Evolutionary conservation across 495 filamentous ascomycete species (phyloP).

Genomic region (Evansstolkia leycettana): DNA sequence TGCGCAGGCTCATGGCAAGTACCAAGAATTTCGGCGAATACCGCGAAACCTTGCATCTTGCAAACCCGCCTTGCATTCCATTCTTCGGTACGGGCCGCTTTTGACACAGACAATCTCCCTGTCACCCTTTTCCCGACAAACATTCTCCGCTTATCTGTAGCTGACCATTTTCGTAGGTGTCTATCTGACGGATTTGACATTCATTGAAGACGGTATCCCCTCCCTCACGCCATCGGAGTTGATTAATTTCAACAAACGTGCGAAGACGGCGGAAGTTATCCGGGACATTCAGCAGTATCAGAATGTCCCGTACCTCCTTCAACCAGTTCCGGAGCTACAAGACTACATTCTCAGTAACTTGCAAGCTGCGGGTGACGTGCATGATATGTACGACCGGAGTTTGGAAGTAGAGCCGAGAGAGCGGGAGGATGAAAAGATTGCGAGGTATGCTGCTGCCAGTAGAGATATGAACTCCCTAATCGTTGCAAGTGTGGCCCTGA

Average conservation of each 20-base stretch:
- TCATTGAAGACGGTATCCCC: slow-evolving; percentile 97
- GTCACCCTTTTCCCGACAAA: no score
- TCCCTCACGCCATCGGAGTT: slow-evolving; percentile 88
- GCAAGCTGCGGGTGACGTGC: slow-evolving; percentile 84
- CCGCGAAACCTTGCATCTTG: slow-evolving; percentile 78
- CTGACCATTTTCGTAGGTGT: slow-evolving; percentile 47
- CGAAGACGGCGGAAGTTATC: slow-evolving; percentile 96
- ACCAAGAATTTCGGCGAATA: slow-evolving; percentile 98
- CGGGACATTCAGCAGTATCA: slow-evolving; percentile 98
- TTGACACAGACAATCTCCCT: not conserved
- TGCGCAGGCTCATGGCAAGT: slow-evolving; percentile 92
- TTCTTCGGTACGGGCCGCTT: slow-evolving; percentile 69
- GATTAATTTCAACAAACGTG: slow-evolving; percentile 97
- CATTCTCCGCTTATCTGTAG: slow-evolving; percentile 1
- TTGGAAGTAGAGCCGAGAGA: slow-evolving; percentile 87
- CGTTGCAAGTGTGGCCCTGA: slow-evolving; percentile 21
- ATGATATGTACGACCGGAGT: slow-evolving; percentile 98
- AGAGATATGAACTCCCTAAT: slow-evolving; percentile 26
- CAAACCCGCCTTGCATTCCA: slow-evolving; percentile 93
- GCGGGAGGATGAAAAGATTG: slow-evolving; percentile 90
- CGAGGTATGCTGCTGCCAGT: slow-evolving; percentile 48
- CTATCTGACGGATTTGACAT: slow-evolving; percentile 94
- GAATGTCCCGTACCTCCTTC: slow-evolving; percentile 83
- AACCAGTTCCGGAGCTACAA: slow-evolving; percentile 82
- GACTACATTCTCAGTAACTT: slow-evolving; percentile 96